Conservation (phyloP, 306 rosid genomes). For the Cucurbita pepo region DNA sequence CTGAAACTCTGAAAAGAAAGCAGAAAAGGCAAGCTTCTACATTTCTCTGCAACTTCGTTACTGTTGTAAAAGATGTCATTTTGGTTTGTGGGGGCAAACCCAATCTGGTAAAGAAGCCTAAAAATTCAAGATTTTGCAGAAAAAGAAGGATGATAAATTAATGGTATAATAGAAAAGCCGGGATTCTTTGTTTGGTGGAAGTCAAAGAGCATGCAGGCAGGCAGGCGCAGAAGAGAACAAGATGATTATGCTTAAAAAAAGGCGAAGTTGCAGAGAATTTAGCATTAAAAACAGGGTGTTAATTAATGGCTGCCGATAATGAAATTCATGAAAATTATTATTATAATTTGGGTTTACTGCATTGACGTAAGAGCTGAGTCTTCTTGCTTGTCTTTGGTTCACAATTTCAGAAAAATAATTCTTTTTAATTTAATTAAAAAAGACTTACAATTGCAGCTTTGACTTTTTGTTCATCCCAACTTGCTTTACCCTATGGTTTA, state of each 20-base stretch:
- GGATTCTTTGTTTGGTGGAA: neutral
- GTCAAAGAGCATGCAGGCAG: conserved; percentile 1
- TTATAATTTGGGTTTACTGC: neutral
- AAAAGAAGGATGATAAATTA: neutral
- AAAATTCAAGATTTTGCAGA: neutral
- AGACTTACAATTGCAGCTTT: neutral
- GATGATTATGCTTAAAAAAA: neutral
- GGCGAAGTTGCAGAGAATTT: neutral
- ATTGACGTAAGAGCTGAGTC: conserved; percentile 1
- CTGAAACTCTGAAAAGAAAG: neutral
- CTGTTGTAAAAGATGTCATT: neutral
- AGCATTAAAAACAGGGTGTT: neutral
- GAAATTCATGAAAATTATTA: neutral
- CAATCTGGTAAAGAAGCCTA: neutral
- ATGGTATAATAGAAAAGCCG: neutral
- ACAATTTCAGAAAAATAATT: neutral
- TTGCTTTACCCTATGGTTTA: neutral
- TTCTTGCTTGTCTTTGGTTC: neutral
- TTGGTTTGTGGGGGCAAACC: neutral
- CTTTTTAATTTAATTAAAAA: too few relatives aligned
- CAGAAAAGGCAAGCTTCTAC: neutral
- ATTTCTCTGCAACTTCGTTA: neutral
- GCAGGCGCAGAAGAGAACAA: neutral
- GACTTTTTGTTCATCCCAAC: neutral
- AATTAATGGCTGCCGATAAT: neutral